A percentile compares a stretch with the other conserved stretches of the same genome.
phyloP scores from a whole-genome alignment of 75 land plant genomes.

The Gnetum montanum region DNA sequence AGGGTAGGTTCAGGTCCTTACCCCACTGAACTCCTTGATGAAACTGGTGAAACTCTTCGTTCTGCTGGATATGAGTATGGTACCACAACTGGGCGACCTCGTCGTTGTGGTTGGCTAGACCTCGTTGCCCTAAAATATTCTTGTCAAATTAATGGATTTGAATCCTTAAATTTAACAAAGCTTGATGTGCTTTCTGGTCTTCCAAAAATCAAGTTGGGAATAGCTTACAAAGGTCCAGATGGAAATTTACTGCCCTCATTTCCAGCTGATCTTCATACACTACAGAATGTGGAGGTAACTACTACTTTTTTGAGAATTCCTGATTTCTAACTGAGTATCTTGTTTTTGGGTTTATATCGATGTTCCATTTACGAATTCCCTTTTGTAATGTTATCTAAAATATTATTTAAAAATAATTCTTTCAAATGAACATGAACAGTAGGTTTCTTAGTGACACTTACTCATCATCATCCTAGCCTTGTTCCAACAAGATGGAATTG shows the following conservation, averaged over 20 bases:
- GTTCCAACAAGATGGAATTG: too few species aligned
- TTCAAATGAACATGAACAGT: too few species aligned
- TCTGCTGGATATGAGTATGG: constrained; percentile 88
- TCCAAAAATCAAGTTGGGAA: constrained; percentile 59
- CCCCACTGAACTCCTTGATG: constrained; percentile 75
- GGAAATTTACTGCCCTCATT: constrained; percentile 52
- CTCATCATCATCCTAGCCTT: too few species aligned
- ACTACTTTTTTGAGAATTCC: background rate
- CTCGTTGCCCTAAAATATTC: constrained; percentile 80
- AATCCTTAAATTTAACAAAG: constrained; percentile 87
- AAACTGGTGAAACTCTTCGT: constrained; percentile 64
- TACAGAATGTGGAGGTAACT: constrained; percentile 66
- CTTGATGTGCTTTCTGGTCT: constrained; percentile 90
- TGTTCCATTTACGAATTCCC: too few species aligned
- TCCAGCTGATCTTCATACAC: constrained; percentile 64
- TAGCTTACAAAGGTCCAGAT: constrained; percentile 45
- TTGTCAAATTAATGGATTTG: constrained; percentile 88
- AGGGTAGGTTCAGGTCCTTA: constrained; percentile 97
- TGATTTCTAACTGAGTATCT: background rate
- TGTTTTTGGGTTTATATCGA: too few species aligned
- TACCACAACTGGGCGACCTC: constrained; percentile 94
- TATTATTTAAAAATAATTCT: too few species aligned
- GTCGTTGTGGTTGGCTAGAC: constrained; percentile 98
- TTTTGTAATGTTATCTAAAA: too few species aligned
- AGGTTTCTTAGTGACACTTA: too few species aligned